A percentile compares a stretch with the other conserved stretches of the same genome.
Conservation (phyloP, 495 filamentous ascomycete species). For the Bryoglossum gracile region DNA sequence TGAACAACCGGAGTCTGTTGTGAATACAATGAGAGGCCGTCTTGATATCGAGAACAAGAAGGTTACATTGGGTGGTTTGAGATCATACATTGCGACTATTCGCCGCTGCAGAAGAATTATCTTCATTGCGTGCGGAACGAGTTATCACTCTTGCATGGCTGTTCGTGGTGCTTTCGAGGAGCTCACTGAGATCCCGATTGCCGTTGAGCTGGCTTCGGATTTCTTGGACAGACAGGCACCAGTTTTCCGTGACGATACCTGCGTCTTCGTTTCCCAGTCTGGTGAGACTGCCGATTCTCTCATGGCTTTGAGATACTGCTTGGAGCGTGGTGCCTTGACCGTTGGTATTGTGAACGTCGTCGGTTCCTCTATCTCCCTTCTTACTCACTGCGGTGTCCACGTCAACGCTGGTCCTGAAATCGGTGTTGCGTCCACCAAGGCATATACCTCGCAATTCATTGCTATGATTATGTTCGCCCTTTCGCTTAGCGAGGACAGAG, state of each 20-base stretch:
- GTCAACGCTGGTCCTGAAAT: conserved; percentile 99
- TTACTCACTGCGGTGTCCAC: conserved; percentile 99
- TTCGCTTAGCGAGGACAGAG: conserved; percentile 89
- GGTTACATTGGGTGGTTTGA: conserved; percentile 89
- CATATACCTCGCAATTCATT: conserved; percentile 97
- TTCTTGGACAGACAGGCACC: conserved; percentile 96
- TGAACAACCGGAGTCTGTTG: conserved; percentile 96
- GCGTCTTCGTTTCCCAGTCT: conserved; percentile 97
- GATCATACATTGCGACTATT: conserved; percentile 94
- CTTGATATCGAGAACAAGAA: conserved; percentile 86
- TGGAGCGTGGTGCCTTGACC: conserved; percentile 93
- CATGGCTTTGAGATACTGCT: conserved; percentile 92
- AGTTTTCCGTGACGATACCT: conserved; percentile 99
- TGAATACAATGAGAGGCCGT: conserved; percentile 99
- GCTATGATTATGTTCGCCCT: conserved; percentile 99
- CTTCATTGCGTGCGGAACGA: conserved; percentile 97
- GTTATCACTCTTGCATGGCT: conserved; percentile 98
- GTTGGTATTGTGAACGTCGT: conserved; percentile 98
- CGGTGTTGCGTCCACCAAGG: conserved; percentile 97
- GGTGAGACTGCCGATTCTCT: conserved; percentile 98
- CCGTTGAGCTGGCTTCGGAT: conserved; percentile 94
- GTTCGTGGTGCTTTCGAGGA: conserved; percentile 97
- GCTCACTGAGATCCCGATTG: conserved; percentile 93
- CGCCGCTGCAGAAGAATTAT: conserved; percentile 93
- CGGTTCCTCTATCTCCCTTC: conserved; percentile 93